Evolutionary conservation across 306 rosid genomes (phyloP).

Genomic region (Cicer pinnatifidum): DNA sequence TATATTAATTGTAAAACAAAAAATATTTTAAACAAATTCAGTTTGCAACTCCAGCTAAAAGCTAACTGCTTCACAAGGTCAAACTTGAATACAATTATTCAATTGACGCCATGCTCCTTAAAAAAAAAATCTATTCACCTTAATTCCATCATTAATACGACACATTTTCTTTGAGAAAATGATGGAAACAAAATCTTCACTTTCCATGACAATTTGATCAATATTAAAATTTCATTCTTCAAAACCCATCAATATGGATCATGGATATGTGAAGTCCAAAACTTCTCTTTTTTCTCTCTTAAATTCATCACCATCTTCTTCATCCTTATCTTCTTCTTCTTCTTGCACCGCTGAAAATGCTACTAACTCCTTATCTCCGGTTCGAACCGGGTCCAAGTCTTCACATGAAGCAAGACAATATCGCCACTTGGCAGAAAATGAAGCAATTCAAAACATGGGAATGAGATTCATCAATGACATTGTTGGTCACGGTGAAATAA

Average conservation of each 20-base stretch:
- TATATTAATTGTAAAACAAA: conserved; percentile 31
- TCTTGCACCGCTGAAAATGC: conserved; percentile 40
- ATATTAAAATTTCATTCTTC: conserved; percentile 25
- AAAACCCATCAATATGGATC: conserved; percentile 55
- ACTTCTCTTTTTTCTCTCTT: conserved; percentile 46
- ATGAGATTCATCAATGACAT: conserved; percentile 47
- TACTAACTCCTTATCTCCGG: conserved; percentile 41
- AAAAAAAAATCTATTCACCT: conserved; percentile 35
- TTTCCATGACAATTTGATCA: conserved; percentile 26
- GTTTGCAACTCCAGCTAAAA: conserved; percentile 31
- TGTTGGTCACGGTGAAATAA: conserved; percentile 46
- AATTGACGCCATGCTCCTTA: conserved; percentile 21
- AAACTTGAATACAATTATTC: conserved; percentile 42
- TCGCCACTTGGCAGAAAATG: conserved; percentile 42
- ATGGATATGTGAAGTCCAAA: conserved; percentile 37
- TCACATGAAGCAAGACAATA: not conserved
- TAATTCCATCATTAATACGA: conserved; percentile 16
- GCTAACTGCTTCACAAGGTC: conserved; percentile 36
- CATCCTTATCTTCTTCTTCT: conserved; percentile 43
- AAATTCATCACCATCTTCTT: conserved; percentile 47
- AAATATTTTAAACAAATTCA: conserved; percentile 38
- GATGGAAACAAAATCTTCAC: conserved; percentile 5
- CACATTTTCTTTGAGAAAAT: conserved; percentile 42
- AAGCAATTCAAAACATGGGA: conserved; percentile 41
- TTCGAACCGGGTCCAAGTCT: conserved; percentile 45